phyloP scores from a whole-genome alignment of 306 rosid species.

The Trifolium fragiferum region DNA sequence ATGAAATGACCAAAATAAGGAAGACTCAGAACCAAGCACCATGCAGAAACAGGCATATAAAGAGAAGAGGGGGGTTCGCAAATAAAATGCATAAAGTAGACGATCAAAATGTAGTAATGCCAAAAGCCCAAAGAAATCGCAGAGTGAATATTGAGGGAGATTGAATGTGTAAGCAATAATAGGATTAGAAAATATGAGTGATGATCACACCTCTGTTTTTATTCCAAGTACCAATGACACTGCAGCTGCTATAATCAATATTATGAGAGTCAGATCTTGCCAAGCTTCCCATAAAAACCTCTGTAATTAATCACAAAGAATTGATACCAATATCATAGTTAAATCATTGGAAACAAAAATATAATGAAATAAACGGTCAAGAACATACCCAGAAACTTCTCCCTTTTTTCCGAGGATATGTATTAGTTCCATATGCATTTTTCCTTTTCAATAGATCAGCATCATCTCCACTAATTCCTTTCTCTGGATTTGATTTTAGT shows the following conservation, averaged over 20 bases:
- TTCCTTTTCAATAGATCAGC: slow-evolving; percentile 62
- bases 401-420: slow-evolving; percentile 93
- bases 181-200: slow-evolving; percentile 19
- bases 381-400: slow-evolving; percentile 81
- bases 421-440: slow-evolving; percentile 87
- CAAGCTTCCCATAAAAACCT: slow-evolving; percentile 98
- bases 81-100: slow-evolving; percentile 12
- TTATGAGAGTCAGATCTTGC: slow-evolving; percentile 93
- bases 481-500: slow-evolving; percentile 68
- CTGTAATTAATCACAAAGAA: slow-evolving; percentile 54
- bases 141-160: slow-evolving; percentile 12
- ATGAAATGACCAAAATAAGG: slow-evolving; percentile 29
- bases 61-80: slow-evolving; percentile 1
- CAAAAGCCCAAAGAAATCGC: slow-evolving; percentile 18
- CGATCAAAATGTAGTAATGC: slow-evolving; percentile 24
- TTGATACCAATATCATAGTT: slow-evolving; percentile 11
- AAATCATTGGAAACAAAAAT: slow-evolving; percentile 13
- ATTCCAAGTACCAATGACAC: slow-evolving; percentile 92
- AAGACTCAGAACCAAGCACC: slow-evolving; percentile 34
- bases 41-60: slow-evolving; percentile 22
- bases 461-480: slow-evolving; percentile 78
- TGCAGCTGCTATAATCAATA: slow-evolving; percentile 87
- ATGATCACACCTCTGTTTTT: slow-evolving; percentile 78
- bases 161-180: slow-evolving; percentile 25
- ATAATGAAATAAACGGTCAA: slow-evolving; percentile 17